These are phyloP conservation scores for Strobilomyces dryophilus DNA, from an alignment of 768 basidiomycete species.

Conservation along the genomic window DNA sequence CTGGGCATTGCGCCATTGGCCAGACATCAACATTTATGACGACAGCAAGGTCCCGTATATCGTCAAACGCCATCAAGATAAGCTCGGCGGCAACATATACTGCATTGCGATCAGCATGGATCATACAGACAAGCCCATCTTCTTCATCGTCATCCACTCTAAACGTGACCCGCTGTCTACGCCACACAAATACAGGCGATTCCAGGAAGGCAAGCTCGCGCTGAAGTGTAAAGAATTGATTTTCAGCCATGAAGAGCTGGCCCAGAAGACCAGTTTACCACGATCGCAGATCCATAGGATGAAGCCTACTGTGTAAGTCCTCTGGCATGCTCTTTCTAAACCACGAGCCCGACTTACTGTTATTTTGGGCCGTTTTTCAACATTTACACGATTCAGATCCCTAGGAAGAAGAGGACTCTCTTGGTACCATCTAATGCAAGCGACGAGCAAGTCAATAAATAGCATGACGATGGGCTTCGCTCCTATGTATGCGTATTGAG, in stretches of 20 bases:
- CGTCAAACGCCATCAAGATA: neutral
- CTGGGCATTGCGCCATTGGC: slow-evolving; percentile 7
- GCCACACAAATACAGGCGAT: neutral
- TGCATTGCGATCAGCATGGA: neutral
- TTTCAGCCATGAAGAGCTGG: slow-evolving; percentile 4
- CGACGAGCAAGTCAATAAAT: too few relatives aligned
- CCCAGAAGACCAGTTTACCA: neutral
- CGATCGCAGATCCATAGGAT: neutral
- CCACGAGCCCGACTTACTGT: too few relatives aligned
- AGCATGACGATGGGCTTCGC: too few relatives aligned
- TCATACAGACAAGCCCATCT: neutral
- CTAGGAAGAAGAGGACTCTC: too few relatives aligned
- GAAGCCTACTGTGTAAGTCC: too few relatives aligned
- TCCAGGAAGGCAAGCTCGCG: neutral
- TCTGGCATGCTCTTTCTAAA: too few relatives aligned
- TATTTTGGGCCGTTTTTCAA: too few relatives aligned
- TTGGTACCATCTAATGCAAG: too few relatives aligned
- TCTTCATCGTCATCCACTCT: neutral
- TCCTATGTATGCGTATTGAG: too few relatives aligned
- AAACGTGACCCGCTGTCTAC: too few relatives aligned
- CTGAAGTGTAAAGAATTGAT: neutral
- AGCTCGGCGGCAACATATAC: neutral
- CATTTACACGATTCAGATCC: too few relatives aligned
- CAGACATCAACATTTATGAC: slow-evolving; percentile 6
- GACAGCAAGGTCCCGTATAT: neutral